Evolutionary conservation across 441 rosid genomes (phyloP), one percentile per base, ranked within the genome.

Genomic region (Adansonia madagascariensis): DNA sequence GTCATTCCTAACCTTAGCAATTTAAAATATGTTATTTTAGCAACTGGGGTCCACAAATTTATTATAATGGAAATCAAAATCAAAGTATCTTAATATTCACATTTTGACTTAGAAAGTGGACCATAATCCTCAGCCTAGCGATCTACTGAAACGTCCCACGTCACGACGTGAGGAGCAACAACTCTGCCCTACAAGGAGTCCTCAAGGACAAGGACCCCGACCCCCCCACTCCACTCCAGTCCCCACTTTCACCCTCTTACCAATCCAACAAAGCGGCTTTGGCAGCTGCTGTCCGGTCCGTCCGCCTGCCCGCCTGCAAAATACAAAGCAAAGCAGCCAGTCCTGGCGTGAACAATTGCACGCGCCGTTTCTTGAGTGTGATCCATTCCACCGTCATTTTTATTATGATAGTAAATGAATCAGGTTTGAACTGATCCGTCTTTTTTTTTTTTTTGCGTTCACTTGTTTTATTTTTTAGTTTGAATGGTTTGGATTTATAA

Each of bases 11-110:
- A 11, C 39, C 47, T 10, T 1, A 7, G 14, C 53, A 8, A 27
- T 4, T 5, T 27, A n/a, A 17, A 15, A n/a, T 4, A 22, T 15
- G 15, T n/a, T 14, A 67, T 1, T n/a, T n/a, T 56, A 27, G 44
- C 1, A 22, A 77, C 12, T 53, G 81, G 77, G 79, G 71, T 55
- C 79, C 76, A 69, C 64, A 4, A n/a, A 4, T n/a, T 17, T 6
- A 18, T 56, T 17, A 10, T 49, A 12, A 14, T 63, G 46, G 15
- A 35, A 41, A 79, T 67, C 20, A 41, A 52, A 24, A 20, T 67
- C 27, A 17, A 41, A 20, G 7, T 9, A 1, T 8, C n/a, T 66
- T 18, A 11, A 65, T 9, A 1, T n/a, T 8, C 2, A 17, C 2
- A 12, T 47, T 47, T 57, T 14, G 0, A 12, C 10, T 43, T 47